phyloP scores from a whole-genome alignment of 1,139 yeast genomes.

The Nematodospora anomalae region DNA sequence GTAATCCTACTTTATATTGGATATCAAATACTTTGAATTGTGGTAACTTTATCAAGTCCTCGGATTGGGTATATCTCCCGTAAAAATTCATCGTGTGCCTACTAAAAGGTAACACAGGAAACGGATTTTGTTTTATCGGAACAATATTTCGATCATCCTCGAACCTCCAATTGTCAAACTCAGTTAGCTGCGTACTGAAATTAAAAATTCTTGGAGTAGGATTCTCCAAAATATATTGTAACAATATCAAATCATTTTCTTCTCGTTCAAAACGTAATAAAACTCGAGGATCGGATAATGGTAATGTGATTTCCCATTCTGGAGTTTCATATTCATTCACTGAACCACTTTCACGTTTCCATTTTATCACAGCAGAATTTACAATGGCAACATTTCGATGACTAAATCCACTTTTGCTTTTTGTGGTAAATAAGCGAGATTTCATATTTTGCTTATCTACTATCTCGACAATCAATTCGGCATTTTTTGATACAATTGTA shows the following conservation, averaged over 20 bases:
- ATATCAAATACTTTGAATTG: constrained; percentile 61
- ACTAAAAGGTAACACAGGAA: constrained; percentile 65
- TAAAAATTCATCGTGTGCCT: constrained; percentile 43
- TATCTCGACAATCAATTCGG: constrained; percentile 31
- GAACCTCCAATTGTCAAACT: constrained; percentile 31
- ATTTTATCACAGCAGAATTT: constrained; percentile 27
- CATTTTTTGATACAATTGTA: constrained; percentile 27
- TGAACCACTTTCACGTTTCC: constrained; percentile 31
- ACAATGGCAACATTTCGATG: constrained; percentile 41
- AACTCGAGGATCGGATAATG: constrained; percentile 70
- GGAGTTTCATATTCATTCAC: constrained; percentile 30
- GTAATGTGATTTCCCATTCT: constrained; percentile 53
- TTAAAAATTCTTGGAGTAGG: constrained; percentile 70
- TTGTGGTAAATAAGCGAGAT: constrained; percentile 33
- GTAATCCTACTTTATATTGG: constrained; percentile 64
- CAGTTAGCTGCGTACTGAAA: constrained; percentile 50
- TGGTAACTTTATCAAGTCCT: constrained; percentile 44
- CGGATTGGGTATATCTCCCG: constrained; percentile 9
- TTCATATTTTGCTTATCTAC: constrained; percentile 12
- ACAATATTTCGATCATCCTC: constrained; percentile 26
- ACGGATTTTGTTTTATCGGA: constrained; percentile 30
- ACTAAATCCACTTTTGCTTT: constrained; percentile 39
- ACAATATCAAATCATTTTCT: constrained; percentile 15
- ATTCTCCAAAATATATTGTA: constrained; percentile 60
- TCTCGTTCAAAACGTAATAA: constrained; percentile 36